phyloP scores from a whole-genome alignment of 1,139 yeast genomes.

The Blastobotrys persicus region DNA sequence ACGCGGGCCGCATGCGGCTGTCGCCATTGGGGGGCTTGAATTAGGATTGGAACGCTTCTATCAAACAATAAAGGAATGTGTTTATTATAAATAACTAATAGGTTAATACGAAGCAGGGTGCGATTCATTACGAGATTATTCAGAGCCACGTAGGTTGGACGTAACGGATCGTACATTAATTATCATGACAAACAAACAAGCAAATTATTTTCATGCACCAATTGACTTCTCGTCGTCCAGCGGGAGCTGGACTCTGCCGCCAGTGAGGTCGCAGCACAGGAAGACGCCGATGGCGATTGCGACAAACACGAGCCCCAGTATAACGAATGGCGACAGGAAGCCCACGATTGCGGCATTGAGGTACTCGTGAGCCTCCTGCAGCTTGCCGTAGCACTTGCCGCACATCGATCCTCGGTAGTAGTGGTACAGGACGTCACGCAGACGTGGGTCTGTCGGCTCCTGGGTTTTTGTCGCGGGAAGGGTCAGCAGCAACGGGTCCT shows the following conservation, averaged over 20 bases:
- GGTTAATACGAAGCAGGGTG: no score
- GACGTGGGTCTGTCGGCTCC: conserved; percentile 8
- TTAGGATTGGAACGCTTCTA: no score
- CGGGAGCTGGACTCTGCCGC: conserved; percentile 8
- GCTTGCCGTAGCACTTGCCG: conserved; percentile 16
- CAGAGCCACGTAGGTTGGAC: no score
- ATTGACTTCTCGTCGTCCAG: conserved; percentile 6
- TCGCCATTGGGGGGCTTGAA: no score
- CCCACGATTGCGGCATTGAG: conserved; percentile 25
- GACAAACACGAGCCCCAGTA: conserved; percentile 23
- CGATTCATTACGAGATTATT: no score
- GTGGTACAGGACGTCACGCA: conserved; percentile 20
- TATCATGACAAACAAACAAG: background rate
- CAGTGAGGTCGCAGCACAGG: conserved; percentile 16
- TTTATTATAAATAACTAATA: no score
- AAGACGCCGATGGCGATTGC: conserved; percentile 26
- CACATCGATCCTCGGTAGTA: conserved; percentile 25
- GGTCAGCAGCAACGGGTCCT: background rate
- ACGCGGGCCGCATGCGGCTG: no score
- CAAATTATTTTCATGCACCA: background rate
- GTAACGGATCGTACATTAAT: background rate
- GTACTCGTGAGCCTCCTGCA: conserved; percentile 23
- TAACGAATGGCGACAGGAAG: conserved; percentile 27
- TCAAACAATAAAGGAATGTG: no score
- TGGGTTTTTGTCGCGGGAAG: background rate